Conservation (phyloP, 2,329 filamentous ascomycete genomes). For the Gremmenia infestans region DNA sequence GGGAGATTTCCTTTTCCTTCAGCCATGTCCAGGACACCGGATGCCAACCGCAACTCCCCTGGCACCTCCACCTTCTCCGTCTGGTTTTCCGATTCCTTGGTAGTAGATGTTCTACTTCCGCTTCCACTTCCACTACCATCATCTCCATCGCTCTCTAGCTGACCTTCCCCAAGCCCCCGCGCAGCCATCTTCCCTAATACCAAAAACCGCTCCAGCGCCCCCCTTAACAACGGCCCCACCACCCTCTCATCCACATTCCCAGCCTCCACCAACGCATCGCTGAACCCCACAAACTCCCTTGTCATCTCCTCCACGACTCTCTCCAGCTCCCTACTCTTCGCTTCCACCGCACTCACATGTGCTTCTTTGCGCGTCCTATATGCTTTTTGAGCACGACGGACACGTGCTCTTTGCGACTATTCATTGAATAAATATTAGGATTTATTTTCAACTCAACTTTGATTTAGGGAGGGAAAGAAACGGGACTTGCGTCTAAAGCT, state of each 20-base stretch:
- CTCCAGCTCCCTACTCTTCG: constrained; percentile 10
- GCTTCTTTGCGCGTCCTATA: constrained; percentile 13
- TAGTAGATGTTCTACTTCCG: background rate
- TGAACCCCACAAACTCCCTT: constrained; percentile 12
- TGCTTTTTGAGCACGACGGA: constrained; percentile 14
- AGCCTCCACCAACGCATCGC: constrained; percentile 4
- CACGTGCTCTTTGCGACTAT: constrained; percentile 10
- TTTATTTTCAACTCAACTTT: too few species aligned
- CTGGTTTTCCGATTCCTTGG: background rate
- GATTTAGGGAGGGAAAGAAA: background rate
- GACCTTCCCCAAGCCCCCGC: background rate
- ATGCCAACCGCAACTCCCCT: too few species aligned
- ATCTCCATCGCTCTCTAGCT: background rate
- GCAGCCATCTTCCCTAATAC: constrained; percentile 5
- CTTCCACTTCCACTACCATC: background rate
- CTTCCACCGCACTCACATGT: constrained; percentile 5
- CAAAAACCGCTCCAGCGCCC: constrained; percentile 10
- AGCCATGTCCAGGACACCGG: too few species aligned
- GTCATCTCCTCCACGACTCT: constrained; percentile 17
- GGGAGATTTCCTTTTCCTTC: too few species aligned
- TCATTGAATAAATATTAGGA: background rate
- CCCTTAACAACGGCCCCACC: constrained; percentile 1
- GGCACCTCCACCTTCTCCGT: too few species aligned
- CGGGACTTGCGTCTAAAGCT: background rate
- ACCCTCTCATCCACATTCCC: background rate